Base-by-base conservation (phyloP, 495 filamentous ascomycete genomes). In the Polyplosphaeria fusca region DNA sequence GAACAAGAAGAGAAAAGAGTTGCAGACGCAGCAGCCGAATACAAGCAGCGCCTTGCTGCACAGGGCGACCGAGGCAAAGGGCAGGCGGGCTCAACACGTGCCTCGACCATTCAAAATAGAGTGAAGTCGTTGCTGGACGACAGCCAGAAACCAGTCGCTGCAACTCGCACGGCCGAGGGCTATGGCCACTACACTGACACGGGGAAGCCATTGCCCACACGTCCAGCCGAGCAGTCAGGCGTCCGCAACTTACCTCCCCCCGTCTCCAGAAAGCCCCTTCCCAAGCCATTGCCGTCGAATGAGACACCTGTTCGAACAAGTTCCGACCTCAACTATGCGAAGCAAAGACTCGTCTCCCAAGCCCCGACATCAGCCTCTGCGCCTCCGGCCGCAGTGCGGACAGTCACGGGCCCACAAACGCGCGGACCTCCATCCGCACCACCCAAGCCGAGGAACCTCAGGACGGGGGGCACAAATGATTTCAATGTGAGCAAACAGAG, bases 1-100 rank as follows among this genome's bases (percentile, higher is more conserved):
- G 86, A 86, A 18, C 83, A 89, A 68, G 93, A 97, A 71, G 93
- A 98, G 70, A 85, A 85, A 55, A 80, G 93, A n/a, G 94, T 98
- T 9, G 91, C 88, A 28, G 85, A 81, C 39, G 93, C 91, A 0
- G 89, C 89, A n/a, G 91, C 88, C 0, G 93, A 96, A 69, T 95
- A 96, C 66, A 83, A 87, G 3, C 79, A 83, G 54, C 84, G 86
- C 23, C 76, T 95, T 39, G 84, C 88, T 1, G 84, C 84, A 48
- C 71, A 81, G 13, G 81, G 79, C 1, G 71, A 55, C 20, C 51
- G 39, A 19, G 60, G 77, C 12, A 79, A 79, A 60, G 62, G 55
- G 35, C 67, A 69, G 25, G 65, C 64, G 1, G 42, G 53, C 12
- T 70, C 74, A 47, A 44, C 58, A 7, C 77, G 86, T 32, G 90